phyloP scores from a whole-genome alignment of 768 basidiomycete species.

The Lentinula sp. region DNA sequence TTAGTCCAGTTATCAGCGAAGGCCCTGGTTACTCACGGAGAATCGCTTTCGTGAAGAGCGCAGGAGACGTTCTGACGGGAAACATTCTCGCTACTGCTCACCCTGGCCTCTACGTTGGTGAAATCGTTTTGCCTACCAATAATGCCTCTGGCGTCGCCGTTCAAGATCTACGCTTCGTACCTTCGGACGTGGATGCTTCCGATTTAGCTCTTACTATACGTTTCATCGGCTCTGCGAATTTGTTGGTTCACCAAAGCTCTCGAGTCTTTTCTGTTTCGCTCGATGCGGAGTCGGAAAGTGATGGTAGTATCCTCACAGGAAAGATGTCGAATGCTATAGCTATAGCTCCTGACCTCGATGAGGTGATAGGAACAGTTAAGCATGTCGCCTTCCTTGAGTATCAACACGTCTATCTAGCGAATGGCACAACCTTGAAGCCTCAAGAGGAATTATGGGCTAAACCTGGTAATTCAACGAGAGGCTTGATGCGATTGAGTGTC shows the following conservation, averaged over 20 bases:
- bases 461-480: conserved; percentile 59
- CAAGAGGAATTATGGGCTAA: conserved; percentile 57
- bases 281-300: conserved; percentile 34
- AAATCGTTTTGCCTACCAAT: conserved; percentile 41
- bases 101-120: conserved; percentile 58
- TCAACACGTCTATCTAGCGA: conserved; percentile 56
- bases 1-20: conserved; percentile 50
- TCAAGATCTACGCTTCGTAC: conserved; percentile 40
- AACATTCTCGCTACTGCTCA: conserved; percentile 57
- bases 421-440: conserved; percentile 30
- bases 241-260: conserved; percentile 53
- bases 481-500: conserved; percentile 55
- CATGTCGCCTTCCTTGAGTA: conserved; percentile 63
- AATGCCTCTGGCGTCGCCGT: conserved; percentile 19
- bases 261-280: conserved; percentile 47
- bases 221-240: conserved; percentile 44
- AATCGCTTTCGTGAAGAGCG: conserved; percentile 60
- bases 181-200: conserved; percentile 42
- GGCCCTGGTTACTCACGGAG: conserved; percentile 32
- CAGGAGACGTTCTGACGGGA: conserved; percentile 54
- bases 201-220: conserved; percentile 38
- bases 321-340: conserved; percentile 52
- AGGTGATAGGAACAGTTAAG: conserved; percentile 16
- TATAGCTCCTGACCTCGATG: conserved; percentile 24
- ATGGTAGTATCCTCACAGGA: conserved; percentile 43